These are phyloP conservation scores for Plasmodium billcollinsi DNA, from an alignment of 169 alveolate genomes.

Conservation along the genomic window DNA sequence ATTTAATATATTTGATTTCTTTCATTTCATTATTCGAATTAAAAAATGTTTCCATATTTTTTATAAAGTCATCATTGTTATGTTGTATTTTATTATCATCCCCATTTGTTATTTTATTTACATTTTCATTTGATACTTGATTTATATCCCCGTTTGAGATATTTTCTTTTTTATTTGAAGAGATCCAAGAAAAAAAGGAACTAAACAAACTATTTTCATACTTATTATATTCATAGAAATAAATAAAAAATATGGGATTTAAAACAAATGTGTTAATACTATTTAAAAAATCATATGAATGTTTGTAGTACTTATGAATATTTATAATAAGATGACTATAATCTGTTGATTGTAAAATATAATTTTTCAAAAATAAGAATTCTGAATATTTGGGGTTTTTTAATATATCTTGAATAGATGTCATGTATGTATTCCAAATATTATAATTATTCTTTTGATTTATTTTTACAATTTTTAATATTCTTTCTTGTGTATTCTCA, in stretches of 20 bases:
- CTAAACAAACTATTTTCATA: background rate
- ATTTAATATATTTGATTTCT: conserved; percentile 11
- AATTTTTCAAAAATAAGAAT: conserved; percentile 12
- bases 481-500: conserved; percentile 35
- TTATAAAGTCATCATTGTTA: conserved; percentile 8
- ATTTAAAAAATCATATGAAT: conserved; percentile 28
- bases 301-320: conserved; percentile 39
- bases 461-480: conserved; percentile 23
- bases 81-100: background rate
- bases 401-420: conserved; percentile 22
- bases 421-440: conserved; percentile 21
- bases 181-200: background rate
- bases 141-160: background rate
- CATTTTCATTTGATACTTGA: background rate
- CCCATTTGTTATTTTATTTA: background rate
- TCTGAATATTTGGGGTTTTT: conserved; percentile 21
- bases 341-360: conserved; percentile 32
- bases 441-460: conserved; percentile 25
- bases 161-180: background rate
- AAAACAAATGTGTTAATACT: conserved; percentile 16
- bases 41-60: conserved; percentile 33
- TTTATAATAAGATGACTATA: conserved; percentile 53
- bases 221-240: conserved; percentile 44
- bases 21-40: conserved; percentile 12
- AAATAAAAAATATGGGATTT: conserved; percentile 39